Base-by-base conservation (phyloP, 2,329 filamentous ascomycete genomes). In the Apiospora hydei region DNA sequence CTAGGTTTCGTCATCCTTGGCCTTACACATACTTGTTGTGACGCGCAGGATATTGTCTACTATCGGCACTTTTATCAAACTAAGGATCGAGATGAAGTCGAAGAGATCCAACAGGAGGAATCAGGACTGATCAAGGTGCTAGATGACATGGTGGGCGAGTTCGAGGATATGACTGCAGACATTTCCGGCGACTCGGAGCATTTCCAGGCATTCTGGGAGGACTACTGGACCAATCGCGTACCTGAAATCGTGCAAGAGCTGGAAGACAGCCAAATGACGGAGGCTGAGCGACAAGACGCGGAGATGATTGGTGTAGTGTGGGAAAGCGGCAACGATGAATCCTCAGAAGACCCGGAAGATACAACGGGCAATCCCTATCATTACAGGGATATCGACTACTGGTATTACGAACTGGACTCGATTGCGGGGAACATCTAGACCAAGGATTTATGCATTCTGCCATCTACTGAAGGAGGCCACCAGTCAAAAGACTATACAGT, bases 291-390 rank as follows among this genome's bases (percentile, higher is more conserved):
- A 38, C 34, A 41, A n/a, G 70, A 26, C 10, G 70, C 70, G 13
- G 49, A 71, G 70, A 21, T 24, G n/a, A 68, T 71, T 34, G 70
- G 70, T 1, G 70, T 69, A 4, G 24, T 43, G 4, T 71, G 70
- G 70, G 26, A 61, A 26, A 49, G 61, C 10, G 26, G 47, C 10
- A 34, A 7, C 57, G 16, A 57, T 30, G 24, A n/a, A 7, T 16
- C 16, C 38, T 4, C 13, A 24, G 18, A 43, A 13, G 43, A 21
- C 11, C 1, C 51, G 7, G 51, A 30, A 61, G 53, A 38, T 1
- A 34, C 0, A 0, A 18, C 2, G 24, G 18, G 43, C 13, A 69
- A 69, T 26, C 70, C 70, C 0, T 41, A 71, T 51, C 34, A 41
- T 8, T 2, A 4, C 7, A 1, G 30, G 4, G 46, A 49, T 1